These are phyloP conservation scores for Macaranga tanarius DNA, from an alignment of 441 rosid genomes.

Conservation along the genomic window DNA sequence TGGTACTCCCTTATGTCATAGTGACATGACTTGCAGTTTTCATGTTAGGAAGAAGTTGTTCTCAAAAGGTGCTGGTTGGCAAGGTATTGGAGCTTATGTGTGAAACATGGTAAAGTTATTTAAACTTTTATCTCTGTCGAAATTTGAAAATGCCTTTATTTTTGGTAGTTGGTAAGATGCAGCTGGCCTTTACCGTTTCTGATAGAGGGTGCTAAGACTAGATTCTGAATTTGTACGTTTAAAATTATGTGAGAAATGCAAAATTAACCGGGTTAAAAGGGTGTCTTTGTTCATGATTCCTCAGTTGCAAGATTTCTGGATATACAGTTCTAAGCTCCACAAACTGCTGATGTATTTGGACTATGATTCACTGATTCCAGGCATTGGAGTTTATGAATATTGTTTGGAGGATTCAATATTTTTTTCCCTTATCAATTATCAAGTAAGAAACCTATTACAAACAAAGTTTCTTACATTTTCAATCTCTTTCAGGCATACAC, in stretches of 20 bases:
- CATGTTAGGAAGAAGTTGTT: slow-evolving; percentile 87
- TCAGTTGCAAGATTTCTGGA: neutral
- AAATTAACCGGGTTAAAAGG: neutral
- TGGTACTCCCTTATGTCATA: slow-evolving; percentile 28
- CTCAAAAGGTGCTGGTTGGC: slow-evolving; percentile 99
- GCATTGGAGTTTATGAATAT: too few relatives aligned
- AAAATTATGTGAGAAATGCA: neutral
- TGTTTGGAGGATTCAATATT: too few relatives aligned
- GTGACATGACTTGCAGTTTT: slow-evolving; percentile 46
- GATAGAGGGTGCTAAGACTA: neutral
- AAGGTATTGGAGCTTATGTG: slow-evolving; percentile 80
- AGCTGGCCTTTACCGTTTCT: neutral
- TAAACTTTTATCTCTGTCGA: slow-evolving; percentile 5
- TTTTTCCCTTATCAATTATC: neutral
- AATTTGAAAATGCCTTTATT: neutral
- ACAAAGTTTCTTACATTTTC: slow-evolving; percentile 1
- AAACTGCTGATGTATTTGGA: neutral
- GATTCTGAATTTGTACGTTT: neutral
- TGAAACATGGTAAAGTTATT: slow-evolving; percentile 51
- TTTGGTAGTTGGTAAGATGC: neutral
- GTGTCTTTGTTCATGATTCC: neutral
- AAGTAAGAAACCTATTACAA: slow-evolving; percentile 4
- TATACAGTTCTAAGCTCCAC: too few relatives aligned
- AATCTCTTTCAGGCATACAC: slow-evolving; percentile 58
- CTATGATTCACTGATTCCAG: too few relatives aligned